Conservation (phyloP, 108 stramenopile species). For the Discostella pseudostelligera region DNA sequence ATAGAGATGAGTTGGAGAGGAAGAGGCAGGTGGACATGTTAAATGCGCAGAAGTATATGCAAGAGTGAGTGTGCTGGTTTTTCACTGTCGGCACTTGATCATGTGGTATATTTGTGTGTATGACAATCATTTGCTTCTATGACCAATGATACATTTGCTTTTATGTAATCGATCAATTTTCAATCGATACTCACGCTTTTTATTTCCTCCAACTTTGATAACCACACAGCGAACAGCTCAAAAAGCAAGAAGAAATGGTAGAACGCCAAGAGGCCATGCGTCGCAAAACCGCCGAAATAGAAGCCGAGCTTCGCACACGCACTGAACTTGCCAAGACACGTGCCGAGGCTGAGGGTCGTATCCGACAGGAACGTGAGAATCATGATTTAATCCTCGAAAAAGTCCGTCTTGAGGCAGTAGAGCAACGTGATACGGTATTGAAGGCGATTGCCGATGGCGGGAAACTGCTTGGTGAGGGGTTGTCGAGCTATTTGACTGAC, state of each 20-base stretch:
- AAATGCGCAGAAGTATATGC: conserved; percentile 94
- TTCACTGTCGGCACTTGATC: neutral
- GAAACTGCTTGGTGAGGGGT: conserved; percentile 83
- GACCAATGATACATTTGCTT: neutral
- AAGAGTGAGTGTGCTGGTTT: conserved; percentile 69
- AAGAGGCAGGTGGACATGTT: conserved; percentile 96
- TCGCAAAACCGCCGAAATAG: conserved; percentile 96
- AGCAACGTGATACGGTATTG: conserved; percentile 90
- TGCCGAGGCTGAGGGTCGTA: conserved; percentile 94
- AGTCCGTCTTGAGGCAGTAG: conserved; percentile 79
- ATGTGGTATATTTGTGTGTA: too few relatives aligned
- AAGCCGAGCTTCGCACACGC: conserved; percentile 89
- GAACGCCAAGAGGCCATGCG: conserved; percentile 94
- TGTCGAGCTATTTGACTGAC: conserved; percentile 83
- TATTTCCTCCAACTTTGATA: neutral
- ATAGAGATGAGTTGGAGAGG: conserved; percentile 94
- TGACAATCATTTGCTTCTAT: too few relatives aligned
- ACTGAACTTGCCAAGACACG: conserved; percentile 88
- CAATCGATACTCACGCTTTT: neutral
- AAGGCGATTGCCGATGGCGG: conserved; percentile 92
- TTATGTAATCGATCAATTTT: neutral
- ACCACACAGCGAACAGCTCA: conserved; percentile 81
- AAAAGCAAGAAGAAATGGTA: conserved; percentile 96
- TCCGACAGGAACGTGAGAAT: conserved; percentile 93
- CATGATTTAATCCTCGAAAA: conserved; percentile 95